phyloP scores from a whole-genome alignment of 257 asterid species.

The Penstemon eatonii region DNA sequence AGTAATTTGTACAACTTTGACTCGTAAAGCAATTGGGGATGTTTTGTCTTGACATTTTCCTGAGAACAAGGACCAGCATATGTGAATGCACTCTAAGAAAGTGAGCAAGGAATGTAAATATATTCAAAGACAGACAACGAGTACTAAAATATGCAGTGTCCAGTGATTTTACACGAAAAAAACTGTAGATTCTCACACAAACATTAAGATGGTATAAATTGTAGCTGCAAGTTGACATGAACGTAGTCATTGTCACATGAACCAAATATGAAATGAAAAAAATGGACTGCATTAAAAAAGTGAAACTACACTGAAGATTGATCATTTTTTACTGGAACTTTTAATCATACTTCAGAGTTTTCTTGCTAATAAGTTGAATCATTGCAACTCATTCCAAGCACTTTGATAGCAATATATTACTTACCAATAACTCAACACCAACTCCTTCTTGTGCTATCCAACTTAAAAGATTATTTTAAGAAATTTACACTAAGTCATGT shows the following conservation, averaged over 20 bases:
- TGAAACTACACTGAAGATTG: no score
- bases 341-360: neutral
- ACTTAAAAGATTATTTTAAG: neutral
- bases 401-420: no score
- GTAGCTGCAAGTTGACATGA: neutral
- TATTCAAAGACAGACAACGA: neutral
- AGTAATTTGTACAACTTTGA: conserved; percentile 77
- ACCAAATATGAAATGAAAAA: neutral
- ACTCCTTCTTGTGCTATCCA: neutral
- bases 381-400: neutral
- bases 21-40: conserved; percentile 76
- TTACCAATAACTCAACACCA: neutral
- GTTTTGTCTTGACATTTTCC: conserved; percentile 89
- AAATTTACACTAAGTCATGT: neutral
- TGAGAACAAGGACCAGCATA: conserved; percentile 33
- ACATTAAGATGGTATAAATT: neutral
- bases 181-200: neutral
- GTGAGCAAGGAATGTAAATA: conserved; percentile 5
- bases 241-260: neutral
- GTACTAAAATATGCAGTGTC: neutral
- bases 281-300: neutral
- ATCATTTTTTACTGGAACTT: neutral
- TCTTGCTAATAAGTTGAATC: neutral
- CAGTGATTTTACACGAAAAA: neutral
- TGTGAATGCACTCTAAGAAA: conserved; percentile 4